These are phyloP conservation scores for Pseudogymnoascus sp. DNA, from an alignment of 2,329 filamentous ascomycete genomes.

Conservation along the genomic window DNA sequence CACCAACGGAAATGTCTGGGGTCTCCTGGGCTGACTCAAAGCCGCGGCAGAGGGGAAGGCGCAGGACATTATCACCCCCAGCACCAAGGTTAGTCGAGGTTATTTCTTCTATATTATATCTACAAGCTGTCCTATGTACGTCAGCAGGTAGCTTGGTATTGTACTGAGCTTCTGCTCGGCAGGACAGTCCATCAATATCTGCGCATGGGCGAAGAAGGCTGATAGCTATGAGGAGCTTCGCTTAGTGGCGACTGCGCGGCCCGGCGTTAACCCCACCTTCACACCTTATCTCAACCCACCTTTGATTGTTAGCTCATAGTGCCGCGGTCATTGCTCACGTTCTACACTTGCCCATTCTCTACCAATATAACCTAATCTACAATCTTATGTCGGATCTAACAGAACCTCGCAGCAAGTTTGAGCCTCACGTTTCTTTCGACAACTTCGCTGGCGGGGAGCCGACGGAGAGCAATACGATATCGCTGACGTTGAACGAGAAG, in stretches of 20 bases:
- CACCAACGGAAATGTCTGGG: conserved; percentile 15
- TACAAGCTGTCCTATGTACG: background rate
- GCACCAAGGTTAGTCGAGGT: conserved; percentile 28
- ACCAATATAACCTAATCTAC: background rate
- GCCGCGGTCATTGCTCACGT: background rate
- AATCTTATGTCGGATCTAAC: conserved; percentile 7
- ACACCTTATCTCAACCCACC: conserved; percentile 3
- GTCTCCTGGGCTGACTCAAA: conserved; percentile 11
- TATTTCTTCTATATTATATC: conserved; percentile 2
- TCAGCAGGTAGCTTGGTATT: background rate
- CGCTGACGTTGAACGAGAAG: conserved; percentile 62
- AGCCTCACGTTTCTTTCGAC: conserved; percentile 64
- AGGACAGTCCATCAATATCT: background rate
- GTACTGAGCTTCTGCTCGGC: background rate
- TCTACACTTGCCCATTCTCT: background rate
- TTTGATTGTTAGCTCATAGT: conserved; percentile 7
- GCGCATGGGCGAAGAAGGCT: conserved; percentile 10
- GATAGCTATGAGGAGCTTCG: conserved; percentile 13
- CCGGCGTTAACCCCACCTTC: conserved; percentile 3
- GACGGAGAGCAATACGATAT: conserved; percentile 47
- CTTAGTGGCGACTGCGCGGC: background rate
- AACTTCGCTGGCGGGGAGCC: conserved; percentile 62
- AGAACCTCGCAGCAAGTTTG: conserved; percentile 42
- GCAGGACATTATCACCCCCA: conserved; percentile 30
- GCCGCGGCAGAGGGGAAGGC: conserved; percentile 13